A percentile compares a stretch with the other conserved stretches of the same genome.
phyloP scores from a whole-genome alignment of 768 basidiomycete species.

The Trametes punicea region DNA sequence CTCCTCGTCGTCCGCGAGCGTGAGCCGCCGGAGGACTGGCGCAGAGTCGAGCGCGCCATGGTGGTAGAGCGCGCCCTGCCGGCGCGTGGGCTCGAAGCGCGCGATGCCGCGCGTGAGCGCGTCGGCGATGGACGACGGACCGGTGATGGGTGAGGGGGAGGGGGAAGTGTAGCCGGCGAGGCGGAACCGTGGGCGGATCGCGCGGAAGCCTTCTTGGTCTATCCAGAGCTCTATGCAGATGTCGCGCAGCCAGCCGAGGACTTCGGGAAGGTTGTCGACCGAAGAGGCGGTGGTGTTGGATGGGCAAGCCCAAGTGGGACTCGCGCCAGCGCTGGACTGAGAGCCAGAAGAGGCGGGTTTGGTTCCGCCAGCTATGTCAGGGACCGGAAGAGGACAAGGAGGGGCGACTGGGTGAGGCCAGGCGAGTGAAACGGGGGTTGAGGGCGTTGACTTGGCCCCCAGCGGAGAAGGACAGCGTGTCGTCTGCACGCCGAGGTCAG shows the following conservation, averaged over 20 bases:
- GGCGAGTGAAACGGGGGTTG: not conserved
- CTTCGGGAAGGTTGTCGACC: conserved; percentile 30
- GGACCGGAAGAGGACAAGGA: not conserved
- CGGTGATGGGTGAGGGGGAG: conserved; percentile 29
- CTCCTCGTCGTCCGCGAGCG: conserved; percentile 60
- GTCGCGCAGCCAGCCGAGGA: conserved; percentile 52
- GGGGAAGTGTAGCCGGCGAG: conserved; percentile 49
- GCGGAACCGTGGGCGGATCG: conserved; percentile 54
- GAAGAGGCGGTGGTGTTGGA: too few relatives aligned
- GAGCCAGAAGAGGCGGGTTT: not conserved
- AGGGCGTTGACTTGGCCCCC: not conserved
- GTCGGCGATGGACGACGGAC: conserved; percentile 23
- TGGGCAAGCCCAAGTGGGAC: too few relatives aligned
- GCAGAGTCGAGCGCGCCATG: conserved; percentile 54
- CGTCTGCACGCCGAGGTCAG: not conserved
- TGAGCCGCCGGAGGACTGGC: conserved; percentile 70
- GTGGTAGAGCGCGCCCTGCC: conserved; percentile 66
- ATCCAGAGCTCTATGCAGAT: conserved; percentile 62
- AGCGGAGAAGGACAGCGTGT: not conserved
- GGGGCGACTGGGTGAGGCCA: not conserved
- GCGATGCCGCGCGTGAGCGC: conserved; percentile 45
- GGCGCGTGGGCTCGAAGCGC: conserved; percentile 60
- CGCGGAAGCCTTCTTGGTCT: conserved; percentile 82
- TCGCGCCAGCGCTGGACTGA: not conserved
- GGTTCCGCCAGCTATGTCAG: not conserved